A percentile compares a stretch with the other conserved stretches of the same genome.
Conservation (phyloP, 2,329 filamentous ascomycete genomes). For the Xylaria sp. region DNA sequence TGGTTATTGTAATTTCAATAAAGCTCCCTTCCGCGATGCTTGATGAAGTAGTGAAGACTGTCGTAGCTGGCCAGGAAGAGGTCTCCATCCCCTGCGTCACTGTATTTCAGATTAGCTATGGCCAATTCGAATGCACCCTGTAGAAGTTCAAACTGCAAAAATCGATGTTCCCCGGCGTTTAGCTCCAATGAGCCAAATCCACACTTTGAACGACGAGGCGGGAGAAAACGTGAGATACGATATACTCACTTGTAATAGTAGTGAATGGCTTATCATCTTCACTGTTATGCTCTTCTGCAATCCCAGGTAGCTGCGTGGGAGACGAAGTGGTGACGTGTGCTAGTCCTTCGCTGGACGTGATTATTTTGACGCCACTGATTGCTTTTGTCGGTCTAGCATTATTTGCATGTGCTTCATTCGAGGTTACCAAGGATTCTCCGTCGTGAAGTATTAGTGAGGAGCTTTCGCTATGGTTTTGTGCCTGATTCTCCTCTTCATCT, state of each 20-base stretch:
- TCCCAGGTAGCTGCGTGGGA: background rate
- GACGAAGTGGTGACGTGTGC: background rate
- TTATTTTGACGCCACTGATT: background rate
- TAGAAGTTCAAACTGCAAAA: background rate
- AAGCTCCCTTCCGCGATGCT: constrained; percentile 16
- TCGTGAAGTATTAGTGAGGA: background rate
- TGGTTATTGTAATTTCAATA: constrained; percentile 25
- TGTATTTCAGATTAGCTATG: too few species aligned
- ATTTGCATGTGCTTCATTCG: background rate
- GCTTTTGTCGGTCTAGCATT: background rate
- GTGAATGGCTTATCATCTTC: constrained; percentile 8
- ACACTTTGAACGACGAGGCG: background rate
- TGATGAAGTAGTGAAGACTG: constrained; percentile 30
- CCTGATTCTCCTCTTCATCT: background rate
- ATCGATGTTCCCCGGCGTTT: too few species aligned
- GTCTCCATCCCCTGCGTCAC: background rate
- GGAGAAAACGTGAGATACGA: too few species aligned
- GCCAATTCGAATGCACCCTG: background rate
- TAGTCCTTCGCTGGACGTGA: background rate
- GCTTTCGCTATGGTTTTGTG: background rate
- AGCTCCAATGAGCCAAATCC: too few species aligned
- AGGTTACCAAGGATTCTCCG: background rate
- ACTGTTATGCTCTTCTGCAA: background rate
- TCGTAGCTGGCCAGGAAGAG: constrained; percentile 22
- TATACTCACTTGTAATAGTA: constrained; percentile 16